Percentiles rank a stretch among this genome's conserved stretches.
Evolutionary conservation across 2,329 filamentous ascomycete species (phyloP).

Genomic region (Cordyceps sp.): DNA sequence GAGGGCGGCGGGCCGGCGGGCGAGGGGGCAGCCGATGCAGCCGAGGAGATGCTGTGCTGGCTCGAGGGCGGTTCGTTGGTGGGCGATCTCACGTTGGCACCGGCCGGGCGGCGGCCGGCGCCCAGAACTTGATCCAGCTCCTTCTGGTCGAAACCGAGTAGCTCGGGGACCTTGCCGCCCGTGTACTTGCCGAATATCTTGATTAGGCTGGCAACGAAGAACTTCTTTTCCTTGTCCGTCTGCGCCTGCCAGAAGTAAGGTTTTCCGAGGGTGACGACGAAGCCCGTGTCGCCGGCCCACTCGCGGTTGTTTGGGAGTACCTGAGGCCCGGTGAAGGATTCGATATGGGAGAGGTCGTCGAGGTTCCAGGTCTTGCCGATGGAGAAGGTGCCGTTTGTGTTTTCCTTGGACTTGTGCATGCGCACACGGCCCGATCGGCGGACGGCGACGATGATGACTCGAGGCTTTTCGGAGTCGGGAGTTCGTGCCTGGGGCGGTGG

Average conservation of each 20-base stretch:
- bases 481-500: conserved; percentile 62
- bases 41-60: conserved; percentile 7
- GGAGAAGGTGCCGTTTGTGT: conserved; percentile 82
- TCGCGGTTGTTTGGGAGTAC: conserved; percentile 43
- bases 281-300: conserved; percentile 74
- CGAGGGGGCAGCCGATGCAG: conserved; percentile 4
- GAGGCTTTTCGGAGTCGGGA: conserved; percentile 64
- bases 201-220: conserved; percentile 89
- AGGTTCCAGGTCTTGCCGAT: conserved; percentile 98
- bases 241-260: conserved; percentile 95
- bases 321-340: conserved; percentile 56
- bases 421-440: conserved; percentile 82
- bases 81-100: conserved; percentile 9
- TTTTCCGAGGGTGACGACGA: conserved; percentile 77
- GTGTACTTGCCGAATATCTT: conserved; percentile 98
- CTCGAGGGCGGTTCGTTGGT: conserved; percentile 9
- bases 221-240: conserved; percentile 92
- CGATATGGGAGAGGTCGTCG: conserved; percentile 71
- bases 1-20: conserved; percentile 4
- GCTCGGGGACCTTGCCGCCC: conserved; percentile 60
- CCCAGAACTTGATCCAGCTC: conserved; percentile 65
- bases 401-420: conserved; percentile 95
- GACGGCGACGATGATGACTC: conserved; percentile 86
- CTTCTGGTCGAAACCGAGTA: conserved; percentile 66
- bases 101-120: conserved; percentile 24